Percentiles rank a stretch among this genome's conserved stretches.
Conservation (phyloP, 257 asterid genomes). For the Salvia splendens region DNA sequence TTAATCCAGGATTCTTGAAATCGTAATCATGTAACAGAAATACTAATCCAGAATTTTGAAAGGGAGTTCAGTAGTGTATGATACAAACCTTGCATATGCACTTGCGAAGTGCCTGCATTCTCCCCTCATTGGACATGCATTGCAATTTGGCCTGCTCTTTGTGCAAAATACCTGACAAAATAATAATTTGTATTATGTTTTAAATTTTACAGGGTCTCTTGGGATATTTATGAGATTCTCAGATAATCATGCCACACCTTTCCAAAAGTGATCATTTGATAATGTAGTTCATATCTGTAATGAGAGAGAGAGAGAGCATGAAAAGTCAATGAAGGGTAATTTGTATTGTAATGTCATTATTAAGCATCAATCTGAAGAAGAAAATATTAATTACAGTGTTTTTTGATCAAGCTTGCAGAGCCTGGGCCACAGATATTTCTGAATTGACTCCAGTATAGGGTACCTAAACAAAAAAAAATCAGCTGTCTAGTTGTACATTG, state of each 20-base stretch:
- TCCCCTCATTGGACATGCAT: conserved; percentile 81
- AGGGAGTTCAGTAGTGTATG: conserved; percentile 17
- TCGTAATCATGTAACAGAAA: not conserved
- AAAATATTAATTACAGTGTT: conserved; percentile 50
- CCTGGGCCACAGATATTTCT: conserved; percentile 76
- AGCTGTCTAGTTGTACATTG: conserved; percentile 24
- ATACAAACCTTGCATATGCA: conserved; percentile 67
- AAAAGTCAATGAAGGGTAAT: conserved; percentile 25
- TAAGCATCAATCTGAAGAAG: not conserved
- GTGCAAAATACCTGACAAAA: conserved; percentile 75
- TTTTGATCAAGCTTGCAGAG: conserved; percentile 68
- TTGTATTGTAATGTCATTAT: conserved; percentile 14
- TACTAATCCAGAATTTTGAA: not conserved
- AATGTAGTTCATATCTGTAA: conserved; percentile 79
- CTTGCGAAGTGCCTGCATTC: conserved; percentile 84
- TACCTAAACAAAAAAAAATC: conserved; percentile 51
- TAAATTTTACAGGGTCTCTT: conserved; percentile 3
- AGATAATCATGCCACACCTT: conserved; percentile 48
- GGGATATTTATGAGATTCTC: conserved; percentile 11
- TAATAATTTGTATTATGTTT: conserved; percentile 16
- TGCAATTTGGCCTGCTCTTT: conserved; percentile 75
- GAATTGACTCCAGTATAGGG: conserved; percentile 67
- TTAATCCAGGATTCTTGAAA: conserved; percentile 1
- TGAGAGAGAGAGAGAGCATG: conserved; percentile 25
- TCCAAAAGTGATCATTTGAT: conserved; percentile 81